Conservation (phyloP, 2,329 filamentous ascomycete species). For the Fusarium beomiforme region DNA sequence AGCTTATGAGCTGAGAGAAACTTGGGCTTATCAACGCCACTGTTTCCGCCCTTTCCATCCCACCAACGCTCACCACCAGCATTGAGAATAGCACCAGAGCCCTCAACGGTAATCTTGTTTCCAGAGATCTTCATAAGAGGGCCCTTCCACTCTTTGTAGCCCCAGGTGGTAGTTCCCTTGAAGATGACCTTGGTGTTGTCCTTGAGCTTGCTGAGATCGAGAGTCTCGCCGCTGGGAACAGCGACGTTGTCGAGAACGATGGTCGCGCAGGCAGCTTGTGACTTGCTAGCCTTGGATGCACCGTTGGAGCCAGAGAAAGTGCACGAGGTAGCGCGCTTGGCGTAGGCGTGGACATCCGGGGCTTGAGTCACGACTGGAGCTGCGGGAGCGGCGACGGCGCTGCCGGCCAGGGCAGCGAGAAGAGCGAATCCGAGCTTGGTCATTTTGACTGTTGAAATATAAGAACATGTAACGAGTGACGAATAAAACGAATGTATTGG, state of each 20-base stretch:
- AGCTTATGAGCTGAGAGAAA: constrained; percentile 38
- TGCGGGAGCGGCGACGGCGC: constrained; percentile 23
- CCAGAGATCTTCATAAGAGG: constrained; percentile 35
- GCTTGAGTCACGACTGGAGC: constrained; percentile 12
- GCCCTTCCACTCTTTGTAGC: constrained; percentile 39
- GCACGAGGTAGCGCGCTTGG: constrained; percentile 31
- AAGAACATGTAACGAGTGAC: not conserved
- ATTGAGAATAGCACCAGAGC: constrained; percentile 35
- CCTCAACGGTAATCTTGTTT: constrained; percentile 36
- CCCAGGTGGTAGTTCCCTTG: constrained; percentile 38
- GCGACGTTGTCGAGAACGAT: constrained; percentile 27
- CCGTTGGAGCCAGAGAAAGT: constrained; percentile 35
- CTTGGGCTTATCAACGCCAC: constrained; percentile 37
- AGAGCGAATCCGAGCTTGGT: constrained; percentile 19
- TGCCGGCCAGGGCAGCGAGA: constrained; percentile 34
- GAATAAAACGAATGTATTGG: constrained; percentile 6
- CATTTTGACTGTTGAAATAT: constrained; percentile 10
- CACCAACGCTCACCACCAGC: constrained; percentile 36
- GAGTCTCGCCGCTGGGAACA: constrained; percentile 32
- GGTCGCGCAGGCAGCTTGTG: constrained; percentile 31
- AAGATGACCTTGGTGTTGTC: constrained; percentile 38
- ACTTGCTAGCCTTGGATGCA: constrained; percentile 21
- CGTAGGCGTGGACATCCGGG: constrained; percentile 13
- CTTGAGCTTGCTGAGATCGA: constrained; percentile 35
- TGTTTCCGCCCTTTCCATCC: constrained; percentile 35